phyloP scores from a whole-genome alignment of 2,329 filamentous ascomycete genomes.

The Colletotrichum kahawae region DNA sequence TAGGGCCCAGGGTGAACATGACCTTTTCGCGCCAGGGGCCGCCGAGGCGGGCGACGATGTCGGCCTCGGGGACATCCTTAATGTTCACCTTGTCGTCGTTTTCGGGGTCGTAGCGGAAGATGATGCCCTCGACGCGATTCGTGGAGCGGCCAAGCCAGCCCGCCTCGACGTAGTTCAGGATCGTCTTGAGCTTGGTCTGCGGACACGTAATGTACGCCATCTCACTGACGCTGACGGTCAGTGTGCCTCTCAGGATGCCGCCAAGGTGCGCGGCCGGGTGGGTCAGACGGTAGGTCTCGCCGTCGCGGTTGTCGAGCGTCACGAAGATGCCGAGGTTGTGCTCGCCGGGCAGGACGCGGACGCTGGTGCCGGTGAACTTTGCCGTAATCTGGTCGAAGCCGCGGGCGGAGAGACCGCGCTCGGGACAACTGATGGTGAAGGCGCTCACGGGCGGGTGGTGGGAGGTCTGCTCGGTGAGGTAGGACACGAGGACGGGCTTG shows the following conservation, averaged over 20 bases:
- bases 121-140: constrained; percentile 88
- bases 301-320: constrained; percentile 76
- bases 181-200: constrained; percentile 89
- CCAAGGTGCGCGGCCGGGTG: constrained; percentile 94
- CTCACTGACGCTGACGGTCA: constrained; percentile 90
- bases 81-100: constrained; percentile 82
- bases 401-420: constrained; percentile 84
- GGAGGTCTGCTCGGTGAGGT: constrained; percentile 96
- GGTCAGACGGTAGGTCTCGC: constrained; percentile 93
- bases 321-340: constrained; percentile 98
- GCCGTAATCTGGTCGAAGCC: constrained; percentile 97
- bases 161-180: constrained; percentile 91
- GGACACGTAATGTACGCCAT: constrained; percentile 86
- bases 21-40: constrained; percentile 83
- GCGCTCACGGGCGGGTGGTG: constrained; percentile 98
- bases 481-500: constrained; percentile 79
- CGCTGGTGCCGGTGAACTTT: constrained; percentile 95
- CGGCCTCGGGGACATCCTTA: constrained; percentile 84
- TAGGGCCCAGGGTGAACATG: constrained; percentile 64
- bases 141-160: constrained; percentile 92
- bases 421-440: constrained; percentile 91
- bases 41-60: constrained; percentile 83
- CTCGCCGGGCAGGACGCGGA: constrained; percentile 89
- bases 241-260: constrained; percentile 83
- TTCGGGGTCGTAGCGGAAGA: constrained; percentile 88